Percentiles rank a stretch among this genome's conserved stretches.
Evolutionary conservation across 352 stramenopile genomes (phyloP).

Genomic region (Halophytophthora batemanensis): DNA sequence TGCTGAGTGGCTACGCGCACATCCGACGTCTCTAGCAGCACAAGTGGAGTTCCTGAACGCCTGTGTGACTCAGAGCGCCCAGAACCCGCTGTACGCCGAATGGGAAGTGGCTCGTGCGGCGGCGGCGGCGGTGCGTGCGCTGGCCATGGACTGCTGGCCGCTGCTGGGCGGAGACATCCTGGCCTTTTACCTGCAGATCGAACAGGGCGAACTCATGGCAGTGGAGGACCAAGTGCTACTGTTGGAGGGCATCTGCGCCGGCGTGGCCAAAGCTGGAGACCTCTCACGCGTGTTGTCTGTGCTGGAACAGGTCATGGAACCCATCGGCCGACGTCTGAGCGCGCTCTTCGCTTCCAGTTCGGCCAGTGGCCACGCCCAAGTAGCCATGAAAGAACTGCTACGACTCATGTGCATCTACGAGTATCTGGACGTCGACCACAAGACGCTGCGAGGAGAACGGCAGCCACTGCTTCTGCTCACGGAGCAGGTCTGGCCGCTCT

Average conservation of each 20-base stretch:
- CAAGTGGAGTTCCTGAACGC: slow-evolving; percentile 73
- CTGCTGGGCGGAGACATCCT: slow-evolving; percentile 64
- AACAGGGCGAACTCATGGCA: slow-evolving; percentile 58
- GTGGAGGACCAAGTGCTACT: slow-evolving; percentile 87
- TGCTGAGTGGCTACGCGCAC: slow-evolving; percentile 57
- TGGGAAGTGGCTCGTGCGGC: slow-evolving; percentile 80
- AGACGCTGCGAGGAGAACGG: slow-evolving; percentile 18
- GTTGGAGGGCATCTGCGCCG: slow-evolving; percentile 70
- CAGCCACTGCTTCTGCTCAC: slow-evolving; percentile 68
- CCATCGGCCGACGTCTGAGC: slow-evolving; percentile 51
- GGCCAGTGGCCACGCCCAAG: slow-evolving; percentile 31
- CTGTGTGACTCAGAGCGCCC: slow-evolving; percentile 56
- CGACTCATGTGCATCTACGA: slow-evolving; percentile 86
- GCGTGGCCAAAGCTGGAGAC: slow-evolving; percentile 51
- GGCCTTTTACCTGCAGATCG: slow-evolving; percentile 76
- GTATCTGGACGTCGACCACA: slow-evolving; percentile 49
- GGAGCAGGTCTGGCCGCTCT: slow-evolving; percentile 73
- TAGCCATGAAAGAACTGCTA: slow-evolving; percentile 64
- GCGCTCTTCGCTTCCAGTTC: slow-evolving; percentile 37
- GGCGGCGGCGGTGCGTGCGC: slow-evolving; percentile 58
- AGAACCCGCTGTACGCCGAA: slow-evolving; percentile 43
- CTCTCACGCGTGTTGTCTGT: slow-evolving; percentile 38
- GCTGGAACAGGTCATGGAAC: slow-evolving; percentile 66
- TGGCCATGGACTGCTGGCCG: slow-evolving; percentile 79
- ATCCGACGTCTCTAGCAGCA: slow-evolving; percentile 42